A percentile compares a stretch with the other conserved stretches of the same genome.
Conservation (phyloP, 306 rosid genomes). For the Abrus pulchellus region DNA sequence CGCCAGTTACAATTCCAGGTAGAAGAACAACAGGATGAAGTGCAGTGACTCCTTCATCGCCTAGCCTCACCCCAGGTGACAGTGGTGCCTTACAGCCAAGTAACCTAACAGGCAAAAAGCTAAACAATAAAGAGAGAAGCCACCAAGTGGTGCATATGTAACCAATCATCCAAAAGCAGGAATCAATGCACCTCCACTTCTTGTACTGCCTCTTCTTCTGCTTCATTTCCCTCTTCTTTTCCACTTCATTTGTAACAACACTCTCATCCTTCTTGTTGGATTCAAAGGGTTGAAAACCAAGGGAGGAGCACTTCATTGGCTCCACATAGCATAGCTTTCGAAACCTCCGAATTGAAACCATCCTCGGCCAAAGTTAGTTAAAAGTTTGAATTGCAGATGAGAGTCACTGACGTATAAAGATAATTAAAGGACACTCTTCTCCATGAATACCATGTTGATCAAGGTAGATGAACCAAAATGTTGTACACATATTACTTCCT, state of each 20-base stretch:
- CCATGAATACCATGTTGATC: background rate
- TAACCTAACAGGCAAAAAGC: constrained; percentile 52
- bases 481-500: background rate
- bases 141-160: constrained; percentile 73
- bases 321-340: constrained; percentile 52
- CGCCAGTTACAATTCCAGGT: constrained; percentile 81
- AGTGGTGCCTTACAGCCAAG: constrained; percentile 60
- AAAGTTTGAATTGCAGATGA: background rate
- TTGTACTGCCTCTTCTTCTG: constrained; percentile 40
- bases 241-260: background rate
- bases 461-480: background rate
- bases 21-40: constrained; percentile 80
- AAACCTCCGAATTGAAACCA: constrained; percentile 60
- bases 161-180: constrained; percentile 74
- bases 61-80: constrained; percentile 71
- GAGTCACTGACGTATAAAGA: background rate
- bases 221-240: constrained; percentile 43
- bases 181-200: constrained; percentile 67
- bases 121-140: constrained; percentile 63
- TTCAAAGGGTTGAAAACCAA: constrained; percentile 47
- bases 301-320: constrained; percentile 48
- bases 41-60: constrained; percentile 61
- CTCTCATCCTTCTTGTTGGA: background rate
- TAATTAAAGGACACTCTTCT: background rate
- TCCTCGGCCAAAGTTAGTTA: background rate